Evolutionary conservation across 805 yeast species (phyloP).

Genomic region (Candida dajiaensis): DNA sequence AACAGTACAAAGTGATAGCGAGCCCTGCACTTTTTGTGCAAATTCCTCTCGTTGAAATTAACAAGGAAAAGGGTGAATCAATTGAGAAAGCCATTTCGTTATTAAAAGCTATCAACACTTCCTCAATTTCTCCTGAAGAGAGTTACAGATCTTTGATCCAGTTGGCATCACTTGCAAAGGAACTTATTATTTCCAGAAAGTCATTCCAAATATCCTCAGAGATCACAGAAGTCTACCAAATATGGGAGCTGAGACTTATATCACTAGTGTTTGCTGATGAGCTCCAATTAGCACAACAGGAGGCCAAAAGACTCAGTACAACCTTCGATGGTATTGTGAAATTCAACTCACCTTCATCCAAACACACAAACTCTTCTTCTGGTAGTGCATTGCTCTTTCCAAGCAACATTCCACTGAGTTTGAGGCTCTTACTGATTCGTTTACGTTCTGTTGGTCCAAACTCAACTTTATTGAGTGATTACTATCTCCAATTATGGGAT

Average conservation of each 20-base stretch:
- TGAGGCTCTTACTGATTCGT: constrained; percentile 18
- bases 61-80: not conserved
- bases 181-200: not conserved
- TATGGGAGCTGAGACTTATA: constrained; percentile 23
- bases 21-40: constrained; percentile 1
- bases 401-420: constrained; percentile 13
- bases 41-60: not conserved
- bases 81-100: not conserved
- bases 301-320: constrained; percentile 17
- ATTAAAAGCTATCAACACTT: not conserved
- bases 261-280: constrained; percentile 19
- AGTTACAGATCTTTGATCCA: not conserved
- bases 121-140: not conserved
- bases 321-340: constrained; percentile 10
- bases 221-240: constrained; percentile 3
- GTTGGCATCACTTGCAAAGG: not conserved
- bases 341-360: not conserved
- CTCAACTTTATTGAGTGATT: constrained; percentile 10
- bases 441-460: constrained; percentile 22
- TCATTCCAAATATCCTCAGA: not conserved
- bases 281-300: constrained; percentile 21
- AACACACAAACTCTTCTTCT: not conserved
- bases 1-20: not conserved
- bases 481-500: constrained; percentile 12
- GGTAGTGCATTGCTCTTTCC: constrained; percentile 10